A percentile compares a stretch with the other conserved stretches of the same genome.
phyloP scores from a whole-genome alignment of 768 basidiomycete species.

The Pulveroboletus sp. region DNA sequence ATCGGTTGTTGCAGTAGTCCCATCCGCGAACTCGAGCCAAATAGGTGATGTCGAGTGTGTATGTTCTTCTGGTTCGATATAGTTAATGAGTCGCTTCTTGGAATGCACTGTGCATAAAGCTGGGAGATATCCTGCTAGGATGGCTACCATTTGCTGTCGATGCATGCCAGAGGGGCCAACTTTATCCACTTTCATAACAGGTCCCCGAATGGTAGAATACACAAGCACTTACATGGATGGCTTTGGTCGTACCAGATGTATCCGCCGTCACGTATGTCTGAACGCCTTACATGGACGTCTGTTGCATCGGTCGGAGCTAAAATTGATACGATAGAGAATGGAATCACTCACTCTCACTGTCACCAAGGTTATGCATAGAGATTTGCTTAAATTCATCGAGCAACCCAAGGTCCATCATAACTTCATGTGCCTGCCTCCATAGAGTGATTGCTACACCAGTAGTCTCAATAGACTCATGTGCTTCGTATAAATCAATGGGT shows the following conservation, averaged over 20 bases:
- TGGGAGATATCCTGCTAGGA: constrained; percentile 18
- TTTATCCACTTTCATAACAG: background rate
- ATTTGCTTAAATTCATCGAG: constrained; percentile 29
- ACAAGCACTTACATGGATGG: constrained; percentile 15
- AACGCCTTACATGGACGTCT: constrained; percentile 8
- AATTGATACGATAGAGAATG: no score
- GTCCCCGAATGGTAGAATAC: background rate
- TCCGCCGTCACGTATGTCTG: constrained; percentile 32
- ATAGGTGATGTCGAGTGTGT: constrained; percentile 25
- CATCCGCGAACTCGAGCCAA: constrained; percentile 12
- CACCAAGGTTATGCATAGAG: background rate
- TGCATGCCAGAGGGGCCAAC: constrained; percentile 13
- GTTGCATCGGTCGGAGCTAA: background rate
- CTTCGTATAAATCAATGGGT: constrained; percentile 44
- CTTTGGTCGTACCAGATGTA: constrained; percentile 24
- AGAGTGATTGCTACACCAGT: constrained; percentile 42
- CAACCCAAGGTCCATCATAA: constrained; percentile 42
- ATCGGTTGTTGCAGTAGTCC: constrained; percentile 29
- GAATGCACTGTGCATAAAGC: constrained; percentile 15
- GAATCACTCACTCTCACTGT: background rate
- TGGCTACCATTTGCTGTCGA: constrained; percentile 19
- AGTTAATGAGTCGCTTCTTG: constrained; percentile 18
- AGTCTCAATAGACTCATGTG: constrained; percentile 36
- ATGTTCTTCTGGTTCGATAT: constrained; percentile 4
- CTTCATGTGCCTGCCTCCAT: constrained; percentile 43